Base-by-base conservation (phyloP, 2,329 filamentous ascomycete genomes). In the Trichophaea hybrida region DNA sequence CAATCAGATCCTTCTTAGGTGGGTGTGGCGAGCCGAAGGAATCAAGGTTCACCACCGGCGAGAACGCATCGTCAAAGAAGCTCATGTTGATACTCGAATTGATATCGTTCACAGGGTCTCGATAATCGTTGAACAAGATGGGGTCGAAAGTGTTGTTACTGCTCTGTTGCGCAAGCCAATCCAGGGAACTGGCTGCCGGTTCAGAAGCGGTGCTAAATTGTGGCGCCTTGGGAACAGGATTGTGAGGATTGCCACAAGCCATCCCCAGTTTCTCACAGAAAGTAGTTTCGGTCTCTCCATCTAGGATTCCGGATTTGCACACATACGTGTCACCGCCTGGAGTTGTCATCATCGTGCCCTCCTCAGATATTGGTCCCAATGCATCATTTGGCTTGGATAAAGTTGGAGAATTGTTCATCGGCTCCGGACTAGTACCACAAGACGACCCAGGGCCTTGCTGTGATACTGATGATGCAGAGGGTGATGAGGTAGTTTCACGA, bases 71-170 rank as follows among this genome's bases (percentile, higher is more conserved):
- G 65, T 80, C 80, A 72, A 82, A 82, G 67, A 82, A 80, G 59
- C 72, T 76, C 64, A 82, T 85, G 58, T 88, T 86, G 65, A 94
- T 86, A 6, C 82, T 81, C 48, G 78, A 80, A 69, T 75, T 83
- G 65, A 94, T 78, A 58, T 84, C 91, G 59, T 88, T 86, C 69
- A 94, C 88, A 0, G 88, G 83, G 69, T 98, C 93, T 56, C 93
- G 84, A 73, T 96, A 97, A 67, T 89, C 87, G 57, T 86, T 87
- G 71, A 96, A 97, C 4, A 97, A 77, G 58, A 93, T 83, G 0
- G 93, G 91, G 63, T 97, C 90, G 68, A 97, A 96, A 7, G 31
- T 53, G 13, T 35, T 53, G 59, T 87, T 87, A 59, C 84, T 84
- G 68, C 89, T 91, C 70, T 94, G 86, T 68, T 85, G 83, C 43